Evolutionary conservation across 352 stramenopile species (phyloP), one percentile per base, ranked within the genome.

Genomic region (Pythium sukuiense): DNA sequence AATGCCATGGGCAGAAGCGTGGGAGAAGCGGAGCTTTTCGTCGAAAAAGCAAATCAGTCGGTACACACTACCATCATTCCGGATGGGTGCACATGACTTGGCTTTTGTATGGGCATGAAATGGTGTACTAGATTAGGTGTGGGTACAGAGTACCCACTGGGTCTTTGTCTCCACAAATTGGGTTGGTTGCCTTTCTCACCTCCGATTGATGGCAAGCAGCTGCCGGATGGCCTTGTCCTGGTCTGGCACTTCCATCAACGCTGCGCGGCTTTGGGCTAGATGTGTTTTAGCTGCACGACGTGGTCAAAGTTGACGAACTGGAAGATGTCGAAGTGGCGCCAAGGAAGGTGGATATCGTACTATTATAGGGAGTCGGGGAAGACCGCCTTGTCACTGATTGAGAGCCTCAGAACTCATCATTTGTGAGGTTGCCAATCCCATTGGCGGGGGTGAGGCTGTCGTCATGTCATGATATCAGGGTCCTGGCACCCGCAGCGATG

Each of bases 371-470:
- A 24, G 20, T 0, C 20, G 20, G 79, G 70, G 55, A 90, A 89
- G 14, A 89, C 79, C 27, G 63, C 52, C 46, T 76, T 80, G 67
- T 85, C 81, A 2, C 71, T 68, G 2, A 81, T 94, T 4, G 41
- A 72, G 32, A 9, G 32, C 32, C 8, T 9, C 8, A 5, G 32
- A 9, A 35, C 32, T 35, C 32, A 35, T 35, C 32, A 35, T 0
- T 24, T 24, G 20, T 24, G 0, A 72, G 67, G 57, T 94, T 83
- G 45, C 85, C 85, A 67, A 94, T 92, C 26, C 81, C 85, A 62
- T 88, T 92, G 24, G 73, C 77, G 3, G 85, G 86, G 46, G 93
- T 93, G 6, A 87, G 57, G 43, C 84, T 82, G 61, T 88, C 83
- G 50, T 85, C 85, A 50, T 90, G 82, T 55, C 89, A 91, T 9